phyloP scores from a whole-genome alignment of 169 alveolate species.

The Eimeria acervulina region DNA sequence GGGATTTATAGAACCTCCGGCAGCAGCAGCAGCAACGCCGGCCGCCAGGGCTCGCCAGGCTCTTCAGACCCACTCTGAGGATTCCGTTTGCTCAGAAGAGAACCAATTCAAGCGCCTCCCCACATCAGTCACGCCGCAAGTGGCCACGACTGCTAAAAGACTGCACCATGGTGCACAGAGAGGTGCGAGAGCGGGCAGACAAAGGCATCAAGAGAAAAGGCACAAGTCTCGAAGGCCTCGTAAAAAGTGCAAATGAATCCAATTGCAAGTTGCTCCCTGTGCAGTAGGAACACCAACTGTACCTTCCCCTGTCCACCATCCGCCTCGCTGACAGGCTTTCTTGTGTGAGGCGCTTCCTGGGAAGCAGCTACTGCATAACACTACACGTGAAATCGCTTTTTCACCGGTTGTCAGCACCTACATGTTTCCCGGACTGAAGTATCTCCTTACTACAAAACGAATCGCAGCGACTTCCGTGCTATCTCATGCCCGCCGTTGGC shows the following conservation, averaged over 20 bases:
- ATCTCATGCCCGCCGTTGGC: neutral
- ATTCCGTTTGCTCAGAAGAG: neutral
- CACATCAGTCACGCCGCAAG: neutral
- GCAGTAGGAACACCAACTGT: neutral
- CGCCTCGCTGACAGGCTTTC: neutral
- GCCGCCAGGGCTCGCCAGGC: neutral
- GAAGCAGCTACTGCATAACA: neutral
- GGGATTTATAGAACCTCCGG: slow-evolving; percentile 31
- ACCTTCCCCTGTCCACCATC: neutral
- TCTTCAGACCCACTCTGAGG: neutral
- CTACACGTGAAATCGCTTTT: neutral
- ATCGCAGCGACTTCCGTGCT: neutral
- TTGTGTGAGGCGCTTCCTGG: neutral
- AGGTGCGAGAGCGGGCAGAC: neutral
- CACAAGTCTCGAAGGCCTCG: slow-evolving; percentile 62
- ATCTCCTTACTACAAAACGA: neutral
- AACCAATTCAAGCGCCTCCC: neutral
- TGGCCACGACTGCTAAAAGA: neutral
- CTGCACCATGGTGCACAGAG: slow-evolving; percentile 7
- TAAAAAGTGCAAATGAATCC: neutral
- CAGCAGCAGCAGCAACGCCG: slow-evolving; percentile 9
- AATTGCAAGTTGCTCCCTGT: neutral
- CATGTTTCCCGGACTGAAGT: neutral
- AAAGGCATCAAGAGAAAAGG: slow-evolving; percentile 17
- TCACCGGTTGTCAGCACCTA: neutral